Evolutionary conservation across 2,329 filamentous ascomycete species (phyloP), one percentile per base, ranked within the genome.

Genomic region (Metarhizium sp.): DNA sequence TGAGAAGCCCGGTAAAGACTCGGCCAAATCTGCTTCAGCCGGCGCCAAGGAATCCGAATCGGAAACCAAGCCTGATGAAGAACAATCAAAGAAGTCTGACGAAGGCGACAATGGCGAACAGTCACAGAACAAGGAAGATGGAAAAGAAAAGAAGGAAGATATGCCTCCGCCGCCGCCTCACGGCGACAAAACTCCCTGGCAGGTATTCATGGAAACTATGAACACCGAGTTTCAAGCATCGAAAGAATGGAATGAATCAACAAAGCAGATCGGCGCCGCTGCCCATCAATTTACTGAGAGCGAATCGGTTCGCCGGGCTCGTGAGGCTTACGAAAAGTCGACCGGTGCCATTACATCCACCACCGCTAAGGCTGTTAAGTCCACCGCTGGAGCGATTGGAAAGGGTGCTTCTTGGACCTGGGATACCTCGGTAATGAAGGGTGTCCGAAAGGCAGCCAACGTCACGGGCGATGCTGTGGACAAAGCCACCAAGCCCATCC

Each of bases 221-320:
- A 84, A 90, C 70, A 81, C 79, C 56, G 94, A 99, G 73, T 95
- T 99, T 75, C 91, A 96, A 72, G 88, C 90, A 53, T 97, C 92
- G 16, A 96, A 97, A 69, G 94, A 99, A 71, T 99, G 94, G 94
- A 96, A 99, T 67, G 94, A 99, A 68, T 95, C 90, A 47, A 99
- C 92, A 46, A 97, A 99, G 76, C 90, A 94, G 61, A 81, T 99
- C 46, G 88, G 90, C 18, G 90, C 89, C 51, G 89, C 88, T 6
- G 90, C 92, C 18, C 87, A 96, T 67, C 86, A 96, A 65, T 94
- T 99, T 67, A 86, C 86, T 36, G 92, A 97, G 74, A 96, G 91
- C 67, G 92, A 96, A 67, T 88, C 87, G 18, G 89, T 99, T 16
- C 87, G 90, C 66, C 84, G 85, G 64, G 94, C 92, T 34, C 84